Conservation (phyloP, 371 early-diverging fungal genomes). For the Fennellomyces sp. region DNA sequence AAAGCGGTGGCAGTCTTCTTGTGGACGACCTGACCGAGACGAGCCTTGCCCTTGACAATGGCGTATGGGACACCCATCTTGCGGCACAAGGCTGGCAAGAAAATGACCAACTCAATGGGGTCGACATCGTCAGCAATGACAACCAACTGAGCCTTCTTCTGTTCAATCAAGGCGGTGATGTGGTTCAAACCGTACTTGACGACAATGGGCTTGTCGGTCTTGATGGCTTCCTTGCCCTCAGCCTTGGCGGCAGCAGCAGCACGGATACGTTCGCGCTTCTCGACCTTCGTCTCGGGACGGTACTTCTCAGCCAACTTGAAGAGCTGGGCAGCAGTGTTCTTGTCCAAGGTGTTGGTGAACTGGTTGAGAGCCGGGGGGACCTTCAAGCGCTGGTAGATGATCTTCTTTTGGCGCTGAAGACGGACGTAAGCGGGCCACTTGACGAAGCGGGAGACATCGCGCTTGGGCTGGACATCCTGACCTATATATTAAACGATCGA, state of each 20-base stretch:
- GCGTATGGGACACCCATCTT: conserved; percentile 99
- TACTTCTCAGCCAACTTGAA: conserved; percentile 98
- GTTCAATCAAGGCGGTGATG: conserved; percentile 97
- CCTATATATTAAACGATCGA: conserved; percentile 24
- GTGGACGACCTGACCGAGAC: conserved; percentile 98
- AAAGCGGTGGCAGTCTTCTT: conserved; percentile 99
- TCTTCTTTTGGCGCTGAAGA: conserved; percentile 96
- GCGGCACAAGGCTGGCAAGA: conserved; percentile 99
- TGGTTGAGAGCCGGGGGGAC: conserved; percentile 99
- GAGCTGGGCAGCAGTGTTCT: conserved; percentile 96
- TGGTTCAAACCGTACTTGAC: conserved; percentile 99
- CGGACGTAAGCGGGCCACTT: conserved; percentile 98
- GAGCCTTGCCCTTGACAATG: conserved; percentile 98
- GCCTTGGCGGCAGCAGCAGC: conserved; percentile 82
- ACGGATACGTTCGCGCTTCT: conserved; percentile 95
- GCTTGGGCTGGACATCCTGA: conserved; percentile 93
- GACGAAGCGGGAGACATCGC: conserved; percentile 95
- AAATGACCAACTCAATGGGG: conserved; percentile 99
- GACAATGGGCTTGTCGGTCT: conserved; percentile 93
- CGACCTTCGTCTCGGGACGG: conserved; percentile 96
- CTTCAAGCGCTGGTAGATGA: conserved; percentile 98
- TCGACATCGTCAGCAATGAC: conserved; percentile 99
- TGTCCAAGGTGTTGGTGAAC: conserved; percentile 96
- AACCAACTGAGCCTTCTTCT: conserved; percentile 99
- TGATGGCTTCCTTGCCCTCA: conserved; percentile 87